Conservation (phyloP, 2,329 filamentous ascomycete species). For the Fusarium circinatum region DNA sequence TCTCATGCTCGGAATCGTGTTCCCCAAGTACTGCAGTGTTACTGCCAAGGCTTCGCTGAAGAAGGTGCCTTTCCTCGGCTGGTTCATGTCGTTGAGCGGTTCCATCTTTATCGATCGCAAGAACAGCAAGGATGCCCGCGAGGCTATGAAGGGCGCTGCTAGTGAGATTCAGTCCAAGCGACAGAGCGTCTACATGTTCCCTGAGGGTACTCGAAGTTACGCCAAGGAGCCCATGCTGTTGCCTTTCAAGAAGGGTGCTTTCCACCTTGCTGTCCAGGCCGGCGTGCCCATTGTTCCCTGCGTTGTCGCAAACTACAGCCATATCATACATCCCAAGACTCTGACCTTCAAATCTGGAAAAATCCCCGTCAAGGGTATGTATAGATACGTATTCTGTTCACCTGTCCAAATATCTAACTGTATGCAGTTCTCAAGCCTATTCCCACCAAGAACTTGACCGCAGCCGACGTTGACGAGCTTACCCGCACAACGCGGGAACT, state of each 20-base stretch:
- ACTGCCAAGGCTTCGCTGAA: slow-evolving; percentile 90
- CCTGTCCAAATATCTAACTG: neutral
- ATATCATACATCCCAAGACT: slow-evolving; percentile 73
- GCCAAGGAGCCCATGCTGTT: slow-evolving; percentile 81
- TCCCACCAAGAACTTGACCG: slow-evolving; percentile 75
- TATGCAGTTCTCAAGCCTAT: slow-evolving; percentile 80
- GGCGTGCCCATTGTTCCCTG: slow-evolving; percentile 92
- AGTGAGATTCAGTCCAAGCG: slow-evolving; percentile 76
- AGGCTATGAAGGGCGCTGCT: slow-evolving; percentile 86
- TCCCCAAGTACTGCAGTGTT: slow-evolving; percentile 90
- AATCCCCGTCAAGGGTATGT: slow-evolving; percentile 79
- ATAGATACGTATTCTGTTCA: neutral
- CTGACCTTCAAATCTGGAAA: slow-evolving; percentile 73
- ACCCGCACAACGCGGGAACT: slow-evolving; percentile 73
- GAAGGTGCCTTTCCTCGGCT: slow-evolving; percentile 85
- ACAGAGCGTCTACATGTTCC: slow-evolving; percentile 87
- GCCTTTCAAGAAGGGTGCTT: slow-evolving; percentile 99
- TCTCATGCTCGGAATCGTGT: slow-evolving; percentile 87
- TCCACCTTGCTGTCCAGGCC: slow-evolving; percentile 94
- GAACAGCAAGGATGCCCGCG: slow-evolving; percentile 82
- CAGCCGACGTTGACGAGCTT: slow-evolving; percentile 81
- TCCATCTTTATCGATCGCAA: slow-evolving; percentile 95
- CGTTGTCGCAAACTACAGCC: slow-evolving; percentile 81
- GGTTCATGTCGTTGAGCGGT: slow-evolving; percentile 91
- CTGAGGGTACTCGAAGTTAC: slow-evolving; percentile 94